phyloP scores from a whole-genome alignment of 371 early-diverging fungal species.

The Mucor velutinosus region DNA sequence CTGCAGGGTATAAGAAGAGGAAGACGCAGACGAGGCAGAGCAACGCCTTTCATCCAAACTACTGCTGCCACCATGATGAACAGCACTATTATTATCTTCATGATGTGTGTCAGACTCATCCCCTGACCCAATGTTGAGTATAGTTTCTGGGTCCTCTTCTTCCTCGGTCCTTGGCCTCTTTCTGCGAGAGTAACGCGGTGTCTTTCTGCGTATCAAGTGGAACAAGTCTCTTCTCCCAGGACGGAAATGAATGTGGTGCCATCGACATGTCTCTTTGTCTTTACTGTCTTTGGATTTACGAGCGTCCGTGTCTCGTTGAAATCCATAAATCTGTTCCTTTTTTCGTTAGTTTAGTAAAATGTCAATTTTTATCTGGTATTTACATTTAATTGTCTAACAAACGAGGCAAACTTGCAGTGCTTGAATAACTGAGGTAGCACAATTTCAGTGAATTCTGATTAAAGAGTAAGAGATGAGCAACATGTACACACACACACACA shows the following conservation, averaged over 20 bases:
- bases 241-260: constrained; percentile 48
- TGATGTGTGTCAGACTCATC: constrained; percentile 9
- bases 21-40: constrained; percentile 21
- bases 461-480: too few species aligned
- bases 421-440: constrained; percentile 50
- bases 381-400: constrained; percentile 56
- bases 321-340: constrained; percentile 45
- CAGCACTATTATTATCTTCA: background rate
- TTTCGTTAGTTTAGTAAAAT: background rate
- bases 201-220: constrained; percentile 46
- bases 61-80: background rate
- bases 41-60: constrained; percentile 18
- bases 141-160: constrained; percentile 23
- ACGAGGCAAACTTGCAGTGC: constrained; percentile 56
- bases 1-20: constrained; percentile 14
- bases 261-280: constrained; percentile 48
- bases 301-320: constrained; percentile 55
- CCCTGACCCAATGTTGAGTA: constrained; percentile 14
- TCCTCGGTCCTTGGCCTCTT: constrained; percentile 16
- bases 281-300: constrained; percentile 53
- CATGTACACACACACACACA: too few species aligned
- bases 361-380: background rate
- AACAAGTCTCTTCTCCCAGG: constrained; percentile 45
- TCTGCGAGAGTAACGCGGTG: constrained; percentile 38
- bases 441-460: constrained; percentile 45